Percentiles rank a stretch among this genome's conserved stretches.
Evolutionary conservation across 176 grass and related monocot species (phyloP).

Genomic region (Musa schizocarpa): DNA sequence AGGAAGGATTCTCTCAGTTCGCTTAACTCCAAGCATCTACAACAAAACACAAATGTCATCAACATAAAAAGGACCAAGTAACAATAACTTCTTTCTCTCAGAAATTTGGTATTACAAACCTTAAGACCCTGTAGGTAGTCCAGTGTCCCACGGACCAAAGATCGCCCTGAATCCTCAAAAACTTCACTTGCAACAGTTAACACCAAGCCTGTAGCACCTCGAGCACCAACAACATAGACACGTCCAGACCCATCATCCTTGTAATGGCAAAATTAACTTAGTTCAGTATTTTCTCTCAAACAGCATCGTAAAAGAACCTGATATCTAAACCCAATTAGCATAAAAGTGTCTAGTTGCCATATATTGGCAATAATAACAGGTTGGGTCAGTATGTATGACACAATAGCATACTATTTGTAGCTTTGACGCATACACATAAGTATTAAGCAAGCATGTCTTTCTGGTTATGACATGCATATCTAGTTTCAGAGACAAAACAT

Average conservation of each 20-base stretch:
- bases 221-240: slow-evolving; percentile 68
- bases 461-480: no score
- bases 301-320: not conserved
- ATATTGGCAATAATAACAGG: no score
- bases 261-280: slow-evolving; percentile 17
- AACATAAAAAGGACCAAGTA: slow-evolving; percentile 1
- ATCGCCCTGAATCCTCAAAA: slow-evolving; percentile 93
- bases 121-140: slow-evolving; percentile 98
- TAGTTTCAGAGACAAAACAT: no score
- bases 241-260: slow-evolving; percentile 94
- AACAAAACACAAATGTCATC: slow-evolving; percentile 6
- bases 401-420: no score
- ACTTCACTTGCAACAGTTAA: slow-evolving; percentile 93
- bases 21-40: slow-evolving; percentile 95
- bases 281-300: not conserved
- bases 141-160: slow-evolving; percentile 89
- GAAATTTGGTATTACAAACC: slow-evolving; percentile 38
- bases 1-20: slow-evolving; percentile 88
- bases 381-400: no score
- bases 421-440: no score
- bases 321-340: not conserved
- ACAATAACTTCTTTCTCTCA: not conserved
- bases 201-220: slow-evolving; percentile 65
- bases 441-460: no score
- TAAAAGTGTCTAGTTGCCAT: not conserved